Evolutionary conservation across 352 stramenopile species (phyloP).

Genomic region (Phytopythium helicoides): DNA sequence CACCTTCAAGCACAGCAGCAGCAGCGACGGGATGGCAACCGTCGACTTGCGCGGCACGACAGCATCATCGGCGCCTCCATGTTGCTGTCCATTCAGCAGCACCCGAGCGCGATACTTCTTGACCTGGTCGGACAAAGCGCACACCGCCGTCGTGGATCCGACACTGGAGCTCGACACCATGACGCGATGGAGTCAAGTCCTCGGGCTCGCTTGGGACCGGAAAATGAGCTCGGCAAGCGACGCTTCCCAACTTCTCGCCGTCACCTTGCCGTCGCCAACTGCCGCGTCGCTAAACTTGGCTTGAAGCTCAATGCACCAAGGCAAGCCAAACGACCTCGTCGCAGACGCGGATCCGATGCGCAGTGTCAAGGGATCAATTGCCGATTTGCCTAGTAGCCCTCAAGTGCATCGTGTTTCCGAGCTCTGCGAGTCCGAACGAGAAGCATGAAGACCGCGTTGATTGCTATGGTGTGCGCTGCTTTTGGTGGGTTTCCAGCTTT

Average conservation of each 20-base stretch:
- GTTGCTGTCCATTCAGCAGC: constrained; percentile 26
- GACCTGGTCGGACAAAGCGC: constrained; percentile 75
- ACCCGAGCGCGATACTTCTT: constrained; percentile 77
- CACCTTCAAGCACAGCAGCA: constrained; percentile 76
- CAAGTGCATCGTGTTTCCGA: neutral
- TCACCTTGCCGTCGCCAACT: neutral
- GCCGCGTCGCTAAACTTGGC: neutral
- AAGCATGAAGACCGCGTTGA: constrained; percentile 4
- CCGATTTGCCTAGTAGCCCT: neutral
- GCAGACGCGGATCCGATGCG: too few species aligned
- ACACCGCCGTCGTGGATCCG: constrained; percentile 57
- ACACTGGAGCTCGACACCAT: constrained; percentile 66
- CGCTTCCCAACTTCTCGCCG: constrained; percentile 10
- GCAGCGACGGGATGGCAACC: constrained; percentile 42
- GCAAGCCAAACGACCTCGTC: neutral
- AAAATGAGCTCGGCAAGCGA: constrained; percentile 6
- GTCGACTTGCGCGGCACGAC: constrained; percentile 6
- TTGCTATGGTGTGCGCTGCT: neutral
- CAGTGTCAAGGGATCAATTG: neutral
- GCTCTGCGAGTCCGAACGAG: neutral
- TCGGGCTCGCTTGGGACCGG: neutral
- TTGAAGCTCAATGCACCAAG: neutral
- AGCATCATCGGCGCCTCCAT: constrained; percentile 16
- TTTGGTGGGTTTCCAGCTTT: neutral
- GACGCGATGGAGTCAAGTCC: neutral